Conservation (phyloP, 495 filamentous ascomycete genomes). For the Neurospora sp. region DNA sequence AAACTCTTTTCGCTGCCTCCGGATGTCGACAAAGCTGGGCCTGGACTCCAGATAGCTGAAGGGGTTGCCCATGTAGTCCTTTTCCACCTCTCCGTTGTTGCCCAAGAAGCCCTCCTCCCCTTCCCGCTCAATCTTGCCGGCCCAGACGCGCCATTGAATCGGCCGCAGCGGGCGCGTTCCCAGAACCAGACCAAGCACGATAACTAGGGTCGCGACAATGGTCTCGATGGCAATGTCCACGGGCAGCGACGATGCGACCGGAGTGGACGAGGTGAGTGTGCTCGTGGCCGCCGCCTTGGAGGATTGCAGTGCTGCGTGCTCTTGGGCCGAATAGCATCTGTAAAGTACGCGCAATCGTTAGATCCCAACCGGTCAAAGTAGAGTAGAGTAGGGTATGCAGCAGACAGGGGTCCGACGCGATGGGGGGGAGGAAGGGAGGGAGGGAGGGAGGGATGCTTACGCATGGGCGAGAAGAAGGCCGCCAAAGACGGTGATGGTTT, state of each 20-base stretch:
- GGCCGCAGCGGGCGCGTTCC: constrained; percentile 61
- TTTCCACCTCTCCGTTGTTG: constrained; percentile 49
- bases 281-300: constrained; percentile 40
- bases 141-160: constrained; percentile 75
- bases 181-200: constrained; percentile 61
- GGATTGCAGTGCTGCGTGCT: constrained; percentile 63
- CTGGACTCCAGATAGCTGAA: constrained; percentile 35
- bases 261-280: constrained; percentile 29
- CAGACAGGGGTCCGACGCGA: background rate
- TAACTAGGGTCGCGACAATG: constrained; percentile 54
- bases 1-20: constrained; percentile 67
- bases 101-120: constrained; percentile 59
- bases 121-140: constrained; percentile 70
- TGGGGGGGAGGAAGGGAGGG: background rate
- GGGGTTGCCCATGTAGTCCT: constrained; percentile 42
- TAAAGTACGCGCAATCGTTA: background rate
- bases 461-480: constrained; percentile 60
- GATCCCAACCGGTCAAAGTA: background rate
- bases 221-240: constrained; percentile 73
- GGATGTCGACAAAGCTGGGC: constrained; percentile 42
- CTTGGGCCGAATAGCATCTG: constrained; percentile 80
- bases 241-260: constrained; percentile 41
- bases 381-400: background rate
- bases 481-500: constrained; percentile 52
- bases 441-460: constrained; percentile 35